Evolutionary conservation across 108 stramenopile species (phyloP).

Genomic region (Aurantiochytrium sp.): DNA sequence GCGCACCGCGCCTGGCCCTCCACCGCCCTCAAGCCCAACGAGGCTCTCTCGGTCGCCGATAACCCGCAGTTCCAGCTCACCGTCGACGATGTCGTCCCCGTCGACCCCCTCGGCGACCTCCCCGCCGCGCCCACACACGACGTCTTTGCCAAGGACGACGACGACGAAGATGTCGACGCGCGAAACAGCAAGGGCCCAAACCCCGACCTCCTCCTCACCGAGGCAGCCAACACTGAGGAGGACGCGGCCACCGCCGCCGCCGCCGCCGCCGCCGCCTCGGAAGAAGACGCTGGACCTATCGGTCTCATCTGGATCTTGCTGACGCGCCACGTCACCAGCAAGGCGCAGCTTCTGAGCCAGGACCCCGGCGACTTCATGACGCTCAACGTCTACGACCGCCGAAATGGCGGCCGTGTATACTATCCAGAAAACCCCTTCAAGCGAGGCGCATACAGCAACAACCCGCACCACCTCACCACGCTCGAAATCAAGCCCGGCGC

Average conservation of each 20-base stretch:
- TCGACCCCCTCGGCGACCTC: neutral
- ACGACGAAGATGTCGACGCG: too few relatives aligned
- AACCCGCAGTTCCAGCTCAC: slow-evolving; percentile 46
- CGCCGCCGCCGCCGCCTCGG: too few relatives aligned
- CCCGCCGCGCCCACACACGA: neutral
- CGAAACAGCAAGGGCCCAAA: too few relatives aligned
- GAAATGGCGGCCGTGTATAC: slow-evolving; percentile 32
- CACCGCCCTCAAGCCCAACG: slow-evolving; percentile 36
- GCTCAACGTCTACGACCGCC: slow-evolving; percentile 49
- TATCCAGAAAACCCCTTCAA: slow-evolving; percentile 39
- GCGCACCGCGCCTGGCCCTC: slow-evolving; percentile 43
- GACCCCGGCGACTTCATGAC: slow-evolving; percentile 43
- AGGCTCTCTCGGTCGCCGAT: slow-evolving; percentile 38
- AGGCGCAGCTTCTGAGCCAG: neutral
- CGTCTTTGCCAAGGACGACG: too few relatives aligned
- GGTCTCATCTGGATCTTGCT: slow-evolving; percentile 4
- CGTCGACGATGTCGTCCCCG: neutral
- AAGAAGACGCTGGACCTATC: too few relatives aligned
- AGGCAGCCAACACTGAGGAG: too few relatives aligned
- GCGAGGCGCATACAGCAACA: slow-evolving; percentile 50
- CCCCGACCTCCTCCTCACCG: too few relatives aligned
- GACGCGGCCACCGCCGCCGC: too few relatives aligned
- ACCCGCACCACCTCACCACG: slow-evolving; percentile 45
- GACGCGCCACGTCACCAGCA: neutral
- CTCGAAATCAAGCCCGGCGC: neutral